Conservation (phyloP, 208 protist species). For the Trypanosoma scelopori region DNA sequence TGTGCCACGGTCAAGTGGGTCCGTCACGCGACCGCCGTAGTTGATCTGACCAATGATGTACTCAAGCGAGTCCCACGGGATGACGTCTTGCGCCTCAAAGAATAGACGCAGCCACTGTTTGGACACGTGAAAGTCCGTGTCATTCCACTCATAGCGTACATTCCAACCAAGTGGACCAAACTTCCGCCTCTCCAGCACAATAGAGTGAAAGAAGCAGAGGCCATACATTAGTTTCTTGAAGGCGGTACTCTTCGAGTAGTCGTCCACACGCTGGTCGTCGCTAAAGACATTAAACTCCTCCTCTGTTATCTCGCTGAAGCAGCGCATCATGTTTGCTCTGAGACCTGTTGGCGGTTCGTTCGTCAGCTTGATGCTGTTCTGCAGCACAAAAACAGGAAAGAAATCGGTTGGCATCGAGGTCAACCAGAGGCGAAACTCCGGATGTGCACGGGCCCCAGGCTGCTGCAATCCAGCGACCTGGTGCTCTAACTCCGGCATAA, state of each 20-base stretch:
- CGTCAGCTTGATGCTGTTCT: constrained; percentile 98
- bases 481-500: constrained; percentile 95
- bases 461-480: constrained; percentile 86
- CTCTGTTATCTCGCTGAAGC: constrained; percentile 87
- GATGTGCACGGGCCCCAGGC: constrained; percentile 54
- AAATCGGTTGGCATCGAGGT: constrained; percentile 97
- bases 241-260: constrained; percentile 65
- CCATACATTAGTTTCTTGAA: constrained; percentile 96
- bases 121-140: constrained; percentile 96
- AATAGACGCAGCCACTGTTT: constrained; percentile 95
- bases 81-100: constrained; percentile 93
- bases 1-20: constrained; percentile 95
- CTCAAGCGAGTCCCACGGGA: constrained; percentile 97
- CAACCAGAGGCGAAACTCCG: constrained; percentile 96
- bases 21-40: constrained; percentile 98
- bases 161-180: constrained; percentile 98
- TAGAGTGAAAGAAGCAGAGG: constrained; percentile 97
- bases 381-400: constrained; percentile 97
- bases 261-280: constrained; percentile 49
- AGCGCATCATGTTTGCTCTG: constrained; percentile 95
- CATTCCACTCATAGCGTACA: constrained; percentile 98
- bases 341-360: constrained; percentile 97
- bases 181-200: constrained; percentile 94
- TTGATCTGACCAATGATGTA: constrained; percentile 99
- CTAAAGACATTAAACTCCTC: constrained; percentile 78